These are phyloP conservation scores for Kluyveromyces nonfermentans DNA, from an alignment of 805 yeast genomes.

Conservation along the genomic window DNA sequence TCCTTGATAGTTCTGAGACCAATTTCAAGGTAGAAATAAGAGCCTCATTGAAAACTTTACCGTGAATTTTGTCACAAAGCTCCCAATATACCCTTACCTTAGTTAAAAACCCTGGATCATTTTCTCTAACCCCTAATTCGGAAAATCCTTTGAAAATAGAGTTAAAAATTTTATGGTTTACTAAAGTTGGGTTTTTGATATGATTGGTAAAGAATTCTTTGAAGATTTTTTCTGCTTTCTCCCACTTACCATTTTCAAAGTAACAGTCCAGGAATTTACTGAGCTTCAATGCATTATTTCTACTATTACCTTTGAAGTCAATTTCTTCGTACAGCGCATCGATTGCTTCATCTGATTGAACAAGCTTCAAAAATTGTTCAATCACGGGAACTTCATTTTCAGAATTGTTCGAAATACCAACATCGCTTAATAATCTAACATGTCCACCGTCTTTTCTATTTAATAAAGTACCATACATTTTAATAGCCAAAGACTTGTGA, in stretches of 20 bases:
- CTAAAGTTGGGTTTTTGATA: slow-evolving; percentile 1
- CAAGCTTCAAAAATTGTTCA: slow-evolving; percentile 15
- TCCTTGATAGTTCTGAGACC: neutral
- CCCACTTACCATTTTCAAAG: slow-evolving; percentile 13
- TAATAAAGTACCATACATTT: slow-evolving; percentile 13
- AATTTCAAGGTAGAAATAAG: slow-evolving; percentile 1
- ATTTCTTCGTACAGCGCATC: slow-evolving; percentile 16
- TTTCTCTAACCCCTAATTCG: slow-evolving; percentile 10
- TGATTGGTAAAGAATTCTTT: slow-evolving; percentile 12
- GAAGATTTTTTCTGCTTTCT: slow-evolving; percentile 18
- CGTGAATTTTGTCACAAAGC: slow-evolving; percentile 2
- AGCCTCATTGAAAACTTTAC: neutral
- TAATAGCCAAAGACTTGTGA: slow-evolving; percentile 15
- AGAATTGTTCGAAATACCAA: slow-evolving; percentile 4
- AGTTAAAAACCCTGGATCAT: slow-evolving; percentile 9
- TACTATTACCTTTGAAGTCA: neutral
- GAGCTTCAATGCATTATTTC: neutral
- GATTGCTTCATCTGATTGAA: slow-evolving; percentile 15
- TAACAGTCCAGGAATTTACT: slow-evolving; percentile 1
- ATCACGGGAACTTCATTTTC: slow-evolving; percentile 9
- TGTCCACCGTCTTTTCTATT: slow-evolving; percentile 8
- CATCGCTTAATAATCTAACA: neutral
- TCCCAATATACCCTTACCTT: slow-evolving; percentile 14
- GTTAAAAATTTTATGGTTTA: slow-evolving; percentile 9
- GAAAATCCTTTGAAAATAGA: slow-evolving; percentile 17